Evolutionary conservation across 345 rosid genomes (phyloP).

Genomic region (Garcia nutans): DNA sequence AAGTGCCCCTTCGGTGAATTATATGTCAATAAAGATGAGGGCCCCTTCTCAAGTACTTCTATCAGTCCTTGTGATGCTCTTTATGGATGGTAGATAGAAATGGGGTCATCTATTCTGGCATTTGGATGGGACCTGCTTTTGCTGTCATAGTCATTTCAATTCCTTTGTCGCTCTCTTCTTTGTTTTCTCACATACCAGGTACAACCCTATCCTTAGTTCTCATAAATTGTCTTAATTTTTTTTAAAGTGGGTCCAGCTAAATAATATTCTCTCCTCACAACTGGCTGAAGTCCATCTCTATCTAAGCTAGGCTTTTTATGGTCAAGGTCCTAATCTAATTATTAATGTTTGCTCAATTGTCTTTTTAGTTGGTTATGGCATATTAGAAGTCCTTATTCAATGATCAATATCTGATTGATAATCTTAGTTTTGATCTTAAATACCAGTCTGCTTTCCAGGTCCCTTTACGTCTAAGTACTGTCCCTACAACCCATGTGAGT

Average conservation of each 20-base stretch:
- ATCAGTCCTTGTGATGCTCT: constrained; percentile 28
- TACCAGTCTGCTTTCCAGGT: constrained; percentile 21
- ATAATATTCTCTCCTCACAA: constrained; percentile 7
- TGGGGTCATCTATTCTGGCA: constrained; percentile 39
- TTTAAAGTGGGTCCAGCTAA: constrained; percentile 25
- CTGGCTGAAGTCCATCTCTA: constrained; percentile 17
- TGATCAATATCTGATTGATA: constrained; percentile 17
- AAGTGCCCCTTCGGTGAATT: constrained; percentile 6
- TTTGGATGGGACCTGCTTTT: constrained; percentile 34
- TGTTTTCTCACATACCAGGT: constrained; percentile 28
- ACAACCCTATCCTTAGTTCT: constrained; percentile 27
- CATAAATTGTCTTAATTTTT: constrained; percentile 9
- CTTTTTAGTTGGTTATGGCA: constrained; percentile 17
- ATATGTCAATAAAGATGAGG: constrained; percentile 23
- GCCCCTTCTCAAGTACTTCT: constrained; percentile 33
- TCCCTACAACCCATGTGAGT: constrained; percentile 35
- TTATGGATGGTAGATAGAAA: constrained; percentile 19
- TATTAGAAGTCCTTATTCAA: not conserved
- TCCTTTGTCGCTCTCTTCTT: constrained; percentile 33
- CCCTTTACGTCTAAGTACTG: constrained; percentile 14
- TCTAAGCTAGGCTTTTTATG: constrained; percentile 21
- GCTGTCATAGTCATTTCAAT: constrained; percentile 48
- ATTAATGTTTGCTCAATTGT: constrained; percentile 22
- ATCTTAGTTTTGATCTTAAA: not conserved
- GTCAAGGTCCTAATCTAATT: constrained; percentile 33